Evolutionary conservation across 2,329 filamentous ascomycete species (phyloP), one percentile per base, ranked within the genome.

Genomic region (Penicillium sp.): DNA sequence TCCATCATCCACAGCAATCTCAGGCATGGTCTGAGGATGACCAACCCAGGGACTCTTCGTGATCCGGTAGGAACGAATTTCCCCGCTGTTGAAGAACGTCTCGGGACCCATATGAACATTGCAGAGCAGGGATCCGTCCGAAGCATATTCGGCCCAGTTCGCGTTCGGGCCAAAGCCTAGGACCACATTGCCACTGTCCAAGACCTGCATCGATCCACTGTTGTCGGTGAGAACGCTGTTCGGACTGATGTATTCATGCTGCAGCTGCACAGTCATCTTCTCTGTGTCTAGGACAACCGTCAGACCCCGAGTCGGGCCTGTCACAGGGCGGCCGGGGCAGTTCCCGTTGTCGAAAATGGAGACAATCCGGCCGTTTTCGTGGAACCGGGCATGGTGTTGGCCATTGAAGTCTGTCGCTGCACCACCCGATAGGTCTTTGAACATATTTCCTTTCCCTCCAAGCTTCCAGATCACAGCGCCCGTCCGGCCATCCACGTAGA

Each of bases 11-110:
- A 74, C 55, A 4, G 52, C 60, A 10, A 59, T 61, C 1, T 56
- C 55, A 4, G 66, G 65, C 4, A 43, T 46, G 18, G 75, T 78
- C n/a, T 68, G 72, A 0, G 82, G 81, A 11, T 72, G 66, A 0
- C 79, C 81, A 3, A 76, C 75, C 81, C 83, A 87, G 53, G 78
- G 72, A 60, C 75, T 79, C 63, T 81, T 82, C 67, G 80, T 81
- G 2, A 77, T 78, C 32, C 83, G 78, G 62, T 86, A 86, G 50
- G 79, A 82, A 63, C 80, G 76, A 3, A 81, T 76, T 16, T 66
- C 59, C 3, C 65, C 66, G 32, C 67, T 62, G 62, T 71, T 45
- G 68, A 65, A 67, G 67, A 62, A 68, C 65, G 55, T 67, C 69
- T 58, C 76, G 53, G 50, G 66, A 45, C 62, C 76, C 63, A 83